These are phyloP conservation scores for Boletus tylopilopsis DNA, from an alignment of 768 basidiomycete species.

Conservation along the genomic window DNA sequence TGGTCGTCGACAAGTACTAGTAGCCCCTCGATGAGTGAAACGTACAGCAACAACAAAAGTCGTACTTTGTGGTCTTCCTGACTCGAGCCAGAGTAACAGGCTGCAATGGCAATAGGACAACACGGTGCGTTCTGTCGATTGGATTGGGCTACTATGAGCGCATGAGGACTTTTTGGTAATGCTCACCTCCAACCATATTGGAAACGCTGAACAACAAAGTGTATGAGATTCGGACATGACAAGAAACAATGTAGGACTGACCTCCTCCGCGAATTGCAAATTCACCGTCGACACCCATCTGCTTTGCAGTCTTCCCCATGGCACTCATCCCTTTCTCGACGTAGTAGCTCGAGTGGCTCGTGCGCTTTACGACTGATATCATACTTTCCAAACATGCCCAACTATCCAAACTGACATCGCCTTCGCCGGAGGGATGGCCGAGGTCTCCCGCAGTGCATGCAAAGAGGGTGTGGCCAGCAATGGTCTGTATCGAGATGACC, in stretches of 20 bases:
- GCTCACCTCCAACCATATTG: slow-evolving; percentile 76
- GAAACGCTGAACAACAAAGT: slow-evolving; percentile 56
- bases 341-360: slow-evolving; percentile 82
- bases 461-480: slow-evolving; percentile 75
- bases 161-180: not conserved
- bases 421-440: slow-evolving; percentile 59
- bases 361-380: slow-evolving; percentile 72
- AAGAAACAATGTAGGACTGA: slow-evolving; percentile 34
- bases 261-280: slow-evolving; percentile 72
- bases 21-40: slow-evolving; percentile 4
- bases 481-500: slow-evolving; percentile 75
- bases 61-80: slow-evolving; percentile 76
- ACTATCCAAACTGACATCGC: slow-evolving; percentile 77
- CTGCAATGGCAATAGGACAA: slow-evolving; percentile 75
- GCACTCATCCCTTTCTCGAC: slow-evolving; percentile 85
- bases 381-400: slow-evolving; percentile 79
- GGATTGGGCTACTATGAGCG: slow-evolving; percentile 1
- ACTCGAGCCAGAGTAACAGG: slow-evolving; percentile 79
- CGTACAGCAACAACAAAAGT: not conserved
- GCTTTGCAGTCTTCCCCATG: slow-evolving; percentile 72
- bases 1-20: slow-evolving; percentile 60
- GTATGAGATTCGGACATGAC: not conserved
- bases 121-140: slow-evolving; percentile 66
- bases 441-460: slow-evolving; percentile 82
- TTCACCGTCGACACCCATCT: slow-evolving; percentile 66